phyloP scores from a whole-genome alignment of 495 filamentous ascomycete genomes.

The Aspergillus mulundensis region DNA sequence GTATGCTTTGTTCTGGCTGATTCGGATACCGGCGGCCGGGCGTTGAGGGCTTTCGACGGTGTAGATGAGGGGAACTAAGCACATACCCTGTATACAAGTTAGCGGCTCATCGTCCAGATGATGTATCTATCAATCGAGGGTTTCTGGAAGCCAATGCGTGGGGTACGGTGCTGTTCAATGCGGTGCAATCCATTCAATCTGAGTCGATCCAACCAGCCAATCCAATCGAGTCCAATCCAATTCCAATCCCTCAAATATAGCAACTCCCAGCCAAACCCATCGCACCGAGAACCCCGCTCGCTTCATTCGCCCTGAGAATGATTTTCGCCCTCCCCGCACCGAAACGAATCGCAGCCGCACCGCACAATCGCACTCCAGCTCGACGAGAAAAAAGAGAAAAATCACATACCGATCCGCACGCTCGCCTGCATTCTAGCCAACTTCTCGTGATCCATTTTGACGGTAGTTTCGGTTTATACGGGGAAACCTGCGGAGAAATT shows the following conservation, averaged over 20 bases:
- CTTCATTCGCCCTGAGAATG: background rate
- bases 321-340: background rate
- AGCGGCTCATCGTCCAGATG: background rate
- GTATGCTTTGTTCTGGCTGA: background rate
- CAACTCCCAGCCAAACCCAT: background rate
- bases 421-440: slow-evolving; percentile 53
- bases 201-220: background rate
- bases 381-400: slow-evolving; percentile 13
- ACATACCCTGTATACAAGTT: slow-evolving; percentile 21
- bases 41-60: background rate
- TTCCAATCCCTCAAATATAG: background rate
- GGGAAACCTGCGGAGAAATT: slow-evolving; percentile 14
- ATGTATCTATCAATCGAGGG: background rate
- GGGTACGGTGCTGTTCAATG: background rate
- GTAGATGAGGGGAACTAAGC: background rate
- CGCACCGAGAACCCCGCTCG: background rate
- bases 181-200: background rate
- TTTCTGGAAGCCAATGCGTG: background rate
- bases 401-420: slow-evolving; percentile 52
- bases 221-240: background rate
- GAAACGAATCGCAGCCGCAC: background rate
- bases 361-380: slow-evolving; percentile 7
- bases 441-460: slow-evolving; percentile 56
- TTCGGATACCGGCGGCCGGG: background rate
- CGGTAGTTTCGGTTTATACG: slow-evolving; percentile 23